phyloP scores from a whole-genome alignment of 140 eudicot genomes.

The Flaveria floridana region DNA sequence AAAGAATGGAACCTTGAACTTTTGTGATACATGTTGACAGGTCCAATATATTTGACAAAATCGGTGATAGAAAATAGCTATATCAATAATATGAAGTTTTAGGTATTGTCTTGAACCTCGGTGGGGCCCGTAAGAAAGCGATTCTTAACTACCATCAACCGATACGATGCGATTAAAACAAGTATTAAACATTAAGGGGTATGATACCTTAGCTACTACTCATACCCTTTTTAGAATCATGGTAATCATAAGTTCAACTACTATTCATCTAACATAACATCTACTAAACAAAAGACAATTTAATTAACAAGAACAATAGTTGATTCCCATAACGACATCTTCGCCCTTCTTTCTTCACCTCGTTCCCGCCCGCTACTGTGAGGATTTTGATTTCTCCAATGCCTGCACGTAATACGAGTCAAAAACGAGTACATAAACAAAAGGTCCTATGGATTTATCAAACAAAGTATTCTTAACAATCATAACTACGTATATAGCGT shows the following conservation, averaged over 20 bases:
- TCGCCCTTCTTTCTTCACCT: not conserved
- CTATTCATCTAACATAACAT: not conserved
- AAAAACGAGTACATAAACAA: not conserved
- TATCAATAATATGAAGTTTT: too few relatives aligned
- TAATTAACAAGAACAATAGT: not conserved
- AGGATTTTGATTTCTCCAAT: not conserved
- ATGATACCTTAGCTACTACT: not conserved
- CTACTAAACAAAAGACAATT: slow-evolving; percentile 1
- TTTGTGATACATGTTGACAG: too few relatives aligned
- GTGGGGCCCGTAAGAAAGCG: not conserved
- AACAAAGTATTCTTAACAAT: too few relatives aligned
- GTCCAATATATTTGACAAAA: too few relatives aligned
- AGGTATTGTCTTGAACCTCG: not conserved
- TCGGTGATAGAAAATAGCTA: too few relatives aligned
- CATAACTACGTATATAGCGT: not conserved
- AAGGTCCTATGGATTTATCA: too few relatives aligned
- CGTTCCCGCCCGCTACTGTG: not conserved
- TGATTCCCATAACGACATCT: not conserved
- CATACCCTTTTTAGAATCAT: not conserved
- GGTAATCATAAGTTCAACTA: not conserved
- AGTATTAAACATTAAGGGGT: not conserved
- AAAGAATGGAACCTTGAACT: too few relatives aligned
- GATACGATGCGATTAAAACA: not conserved
- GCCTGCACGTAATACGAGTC: not conserved
- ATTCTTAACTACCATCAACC: not conserved